Evolutionary conservation across 805 yeast genomes (phyloP), one percentile per base, ranked within the genome.

Genomic region (Teunomyces lycoperdinae): DNA sequence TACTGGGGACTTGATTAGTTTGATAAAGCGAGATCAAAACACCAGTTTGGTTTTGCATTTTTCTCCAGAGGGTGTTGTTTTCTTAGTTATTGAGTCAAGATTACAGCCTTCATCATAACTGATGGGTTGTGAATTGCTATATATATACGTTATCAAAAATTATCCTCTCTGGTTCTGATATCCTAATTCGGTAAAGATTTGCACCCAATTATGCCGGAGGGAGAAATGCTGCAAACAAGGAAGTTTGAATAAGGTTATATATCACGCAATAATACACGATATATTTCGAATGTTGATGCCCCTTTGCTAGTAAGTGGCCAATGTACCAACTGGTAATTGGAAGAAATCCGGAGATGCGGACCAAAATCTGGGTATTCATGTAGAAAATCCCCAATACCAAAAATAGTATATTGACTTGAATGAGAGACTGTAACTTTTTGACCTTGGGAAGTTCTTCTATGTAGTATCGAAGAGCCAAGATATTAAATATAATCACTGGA

Each of bases 321-420:
- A 84, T 57, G 60, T 81, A 84, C 96, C 96, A 88, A 55, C 81
- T 77, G 47, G 81, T 79, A 7, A 87, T 60, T 0, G 97, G 97
- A 30, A 87, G 63, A 60, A 89, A 88, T 5, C 92, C 78, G 9
- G 85, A 79, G 4, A 91, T 78, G 46, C 99, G 74, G 34, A 87
- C 89, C 48, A 92, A 73, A 31, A 91, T 89, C 64, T 92, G 99
- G 32, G 85, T 87, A 63, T 92, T 91, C 80, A 94, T 88, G 44
- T 81, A 69, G 30, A 81, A 69, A 1, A 81, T 26, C 5, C 83
- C 80, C 4, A 86, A 68, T 4, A 80, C 43, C 2, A 84, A 43
- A 52, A 83, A 74, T 0, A 76, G 51, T 3, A 59, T 46, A 50
- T 78, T 75, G 32, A 80, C 69, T 5, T 71, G 42, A 16, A 77